Evolutionary conservation across 2,329 filamentous ascomycete genomes (phyloP).

Genomic region (Colletotrichum gigasporum): DNA sequence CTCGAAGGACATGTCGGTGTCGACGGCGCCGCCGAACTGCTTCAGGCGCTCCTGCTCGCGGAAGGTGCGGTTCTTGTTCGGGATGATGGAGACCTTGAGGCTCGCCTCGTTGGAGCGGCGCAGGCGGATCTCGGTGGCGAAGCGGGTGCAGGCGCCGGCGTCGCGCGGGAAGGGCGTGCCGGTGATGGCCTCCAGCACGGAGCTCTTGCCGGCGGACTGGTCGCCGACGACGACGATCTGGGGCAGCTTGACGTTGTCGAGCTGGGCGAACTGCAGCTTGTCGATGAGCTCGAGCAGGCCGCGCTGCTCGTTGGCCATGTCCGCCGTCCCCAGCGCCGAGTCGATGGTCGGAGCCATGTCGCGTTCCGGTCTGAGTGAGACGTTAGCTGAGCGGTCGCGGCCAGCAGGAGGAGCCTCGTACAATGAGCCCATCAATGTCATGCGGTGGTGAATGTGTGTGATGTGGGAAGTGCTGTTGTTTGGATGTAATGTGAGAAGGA

Average conservation of each 20-base stretch:
- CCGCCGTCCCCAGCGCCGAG: slow-evolving; percentile 57
- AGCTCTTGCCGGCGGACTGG: slow-evolving; percentile 72
- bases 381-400: slow-evolving; percentile 27
- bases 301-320: slow-evolving; percentile 63
- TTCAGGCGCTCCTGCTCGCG: slow-evolving; percentile 57
- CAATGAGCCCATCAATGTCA: slow-evolving; percentile 29
- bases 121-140: slow-evolving; percentile 68
- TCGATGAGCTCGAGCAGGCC: slow-evolving; percentile 67
- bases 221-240: slow-evolving; percentile 73
- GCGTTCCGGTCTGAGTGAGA: slow-evolving; percentile 24
- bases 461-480: background rate
- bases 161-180: slow-evolving; percentile 69
- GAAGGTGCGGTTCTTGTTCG: slow-evolving; percentile 57
- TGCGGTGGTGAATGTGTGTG: background rate
- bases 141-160: slow-evolving; percentile 69
- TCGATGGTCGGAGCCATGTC: slow-evolving; percentile 54
- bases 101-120: slow-evolving; percentile 54
- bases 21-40: slow-evolving; percentile 58
- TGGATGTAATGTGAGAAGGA: no score
- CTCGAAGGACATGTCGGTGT: slow-evolving; percentile 56
- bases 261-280: slow-evolving; percentile 61
- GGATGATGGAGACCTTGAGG: slow-evolving; percentile 63
- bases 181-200: slow-evolving; percentile 70
- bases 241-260: slow-evolving; percentile 63
- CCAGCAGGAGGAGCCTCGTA: slow-evolving; percentile 23